Base-by-base conservation (phyloP, 495 filamentous ascomycete species). In the Aspergillus kassunensis region DNA sequence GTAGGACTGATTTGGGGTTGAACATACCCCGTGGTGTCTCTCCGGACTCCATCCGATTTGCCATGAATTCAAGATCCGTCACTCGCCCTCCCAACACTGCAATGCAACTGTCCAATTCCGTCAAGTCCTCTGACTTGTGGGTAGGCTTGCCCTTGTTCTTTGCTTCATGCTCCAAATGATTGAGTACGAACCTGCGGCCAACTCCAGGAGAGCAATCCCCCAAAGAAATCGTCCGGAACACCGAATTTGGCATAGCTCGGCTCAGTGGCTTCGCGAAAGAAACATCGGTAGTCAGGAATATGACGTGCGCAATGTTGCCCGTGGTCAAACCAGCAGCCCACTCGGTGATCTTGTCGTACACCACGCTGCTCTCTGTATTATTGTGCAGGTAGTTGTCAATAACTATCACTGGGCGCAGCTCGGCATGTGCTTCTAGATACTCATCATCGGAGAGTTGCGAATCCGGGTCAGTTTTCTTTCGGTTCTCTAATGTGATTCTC, bases 301-400 rank as follows among this genome's bases (percentile, higher is more conserved):
- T 86, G 54, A 98, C 92, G 66, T 97, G 93, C 2, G 93, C 95
- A 36, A 96, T 80, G 55, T 97, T 96, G n/a, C 81, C 79, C 4
- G 87, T 85, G 0, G 90, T 90, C n/a, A 97, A 72, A 0, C 82
- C 76, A 4, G 95, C 90, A 2, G 92, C 90, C 89, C 91, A 97
- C 60, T 96, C 89, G 6, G 90, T 81, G 34, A 97, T 80, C 65
- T 90, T 95, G 59, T 96, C 90, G 59, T 95, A 91, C 8, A 97
- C 82, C 18, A 96, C 70, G 36, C 77, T 76, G 53, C 79, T 78
- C 19, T 89, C 86, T 23, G 87, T 74, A 57, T 78, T 81, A 63
- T 87, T 90, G 68, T 92, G 88, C 15, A 96, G 65, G 69, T 96
- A 98, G 60, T 96, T 97, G 64, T 98, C 91, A 49, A 98, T 87